Conservation (phyloP, 495 filamentous ascomycete genomes). For the Penicillium roqueforti region DNA sequence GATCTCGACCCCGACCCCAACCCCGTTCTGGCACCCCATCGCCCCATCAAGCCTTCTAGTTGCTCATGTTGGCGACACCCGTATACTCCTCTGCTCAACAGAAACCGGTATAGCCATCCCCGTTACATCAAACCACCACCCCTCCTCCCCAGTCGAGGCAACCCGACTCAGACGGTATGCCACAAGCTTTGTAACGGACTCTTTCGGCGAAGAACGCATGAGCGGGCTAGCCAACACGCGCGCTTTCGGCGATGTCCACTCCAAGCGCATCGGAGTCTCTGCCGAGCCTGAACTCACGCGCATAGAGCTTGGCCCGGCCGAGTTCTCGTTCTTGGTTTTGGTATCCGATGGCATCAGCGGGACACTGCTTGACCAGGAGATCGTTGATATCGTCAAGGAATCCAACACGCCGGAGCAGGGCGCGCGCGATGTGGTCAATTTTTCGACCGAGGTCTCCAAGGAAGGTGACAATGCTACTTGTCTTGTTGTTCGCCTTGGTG, state of each 20-base stretch:
- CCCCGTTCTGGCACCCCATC: conserved; percentile 91
- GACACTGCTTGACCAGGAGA: conserved; percentile 80
- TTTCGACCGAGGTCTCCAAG: conserved; percentile 76
- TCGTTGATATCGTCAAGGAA: conserved; percentile 94
- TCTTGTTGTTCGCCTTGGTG: conserved; percentile 82
- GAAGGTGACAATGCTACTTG: conserved; percentile 96
- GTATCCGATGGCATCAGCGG: conserved; percentile 85
- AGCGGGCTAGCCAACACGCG: conserved; percentile 89
- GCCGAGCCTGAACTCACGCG: conserved; percentile 85
- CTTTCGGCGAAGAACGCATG: conserved; percentile 96
- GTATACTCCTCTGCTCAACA: conserved; percentile 81
- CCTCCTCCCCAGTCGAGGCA: conserved; percentile 77
- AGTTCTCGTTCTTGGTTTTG: conserved; percentile 85
- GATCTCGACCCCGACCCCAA: conserved; percentile 84
- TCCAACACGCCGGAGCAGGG: conserved; percentile 84
- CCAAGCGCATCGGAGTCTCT: conserved; percentile 87
- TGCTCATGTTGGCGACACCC: conserved; percentile 90
- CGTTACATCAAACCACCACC: conserved; percentile 84
- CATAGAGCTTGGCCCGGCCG: conserved; percentile 68
- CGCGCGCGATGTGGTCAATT: conserved; percentile 70
- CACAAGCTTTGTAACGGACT: conserved; percentile 84
- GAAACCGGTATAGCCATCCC: conserved; percentile 71
- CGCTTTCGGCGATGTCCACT: conserved; percentile 84
- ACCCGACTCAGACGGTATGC: conserved; percentile 81
- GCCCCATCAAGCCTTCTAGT: conserved; percentile 78